Evolutionary conservation across 2,329 filamentous ascomycete genomes (phyloP), one percentile per base, ranked within the genome.

Genomic region (Colletotrichum brevisporum): DNA sequence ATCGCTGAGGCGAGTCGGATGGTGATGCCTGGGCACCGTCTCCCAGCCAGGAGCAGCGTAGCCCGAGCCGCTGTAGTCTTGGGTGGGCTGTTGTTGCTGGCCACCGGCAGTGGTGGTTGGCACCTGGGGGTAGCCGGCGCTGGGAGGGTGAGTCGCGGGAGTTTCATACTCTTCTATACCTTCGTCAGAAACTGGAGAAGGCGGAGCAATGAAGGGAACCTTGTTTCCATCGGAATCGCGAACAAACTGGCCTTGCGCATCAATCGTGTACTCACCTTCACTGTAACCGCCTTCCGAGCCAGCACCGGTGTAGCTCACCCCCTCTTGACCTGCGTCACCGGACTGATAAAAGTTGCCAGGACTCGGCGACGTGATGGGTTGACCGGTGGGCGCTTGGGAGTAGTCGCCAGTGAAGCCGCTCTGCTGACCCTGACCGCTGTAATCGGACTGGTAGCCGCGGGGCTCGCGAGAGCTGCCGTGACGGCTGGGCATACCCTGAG

Each of bases 1-100:
- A 80, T 97, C 94, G 78, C 94, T 97, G 71, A 97, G 83, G 65
- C 95, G 85, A 9, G 94, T 97, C 0, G 94, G 94, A 80, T 97
- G 94, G 73, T 96, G 93, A 79, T 97, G 94, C 64, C 90, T 88
- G 26, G 91, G 91, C 71, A 94, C 84, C n/a, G 83, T 82, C 71
- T 96, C 93, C 93, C 94, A 97, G 16, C 89, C 91, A 2, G 90
- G 86, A 1, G 88, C 87, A 8, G 85, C 90, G 79, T 91, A 94
- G 24, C 87, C 90, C 52, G 88, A 83, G 52, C 91, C 91, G 5
- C 86, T 85, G 76, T 94, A 94, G 74, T 94, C 91, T 48, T 76
- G 76, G 8, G 9, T n/a, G 18, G n/a, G 4, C 18, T 67, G 72
- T 27, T 63, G 67, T 36, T 64, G 66, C 39, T 50, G 64, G 36